Evolutionary conservation across 192 early-diverging fungal species (phyloP).

Genomic region (Chytriomyces sp.): DNA sequence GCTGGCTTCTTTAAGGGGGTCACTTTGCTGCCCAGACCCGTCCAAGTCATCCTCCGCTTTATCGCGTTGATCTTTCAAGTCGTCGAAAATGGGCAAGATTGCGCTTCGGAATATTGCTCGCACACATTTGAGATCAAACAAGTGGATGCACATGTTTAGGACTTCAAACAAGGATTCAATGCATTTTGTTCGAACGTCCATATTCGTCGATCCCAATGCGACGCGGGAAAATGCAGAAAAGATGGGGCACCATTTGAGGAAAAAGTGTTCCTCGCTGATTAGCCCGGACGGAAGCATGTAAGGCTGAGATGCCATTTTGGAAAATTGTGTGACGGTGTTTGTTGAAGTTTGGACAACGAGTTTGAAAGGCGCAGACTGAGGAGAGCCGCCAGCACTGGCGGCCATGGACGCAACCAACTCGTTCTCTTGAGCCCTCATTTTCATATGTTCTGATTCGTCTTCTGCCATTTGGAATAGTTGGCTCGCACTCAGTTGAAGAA

Average conservation of each 20-base stretch:
- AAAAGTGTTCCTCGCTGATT: slow-evolving; percentile 62
- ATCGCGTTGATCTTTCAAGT: slow-evolving; percentile 48
- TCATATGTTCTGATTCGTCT: slow-evolving; percentile 34
- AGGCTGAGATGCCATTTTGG: slow-evolving; percentile 39
- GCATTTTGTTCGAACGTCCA: slow-evolving; percentile 46
- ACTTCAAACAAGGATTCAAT: slow-evolving; percentile 61
- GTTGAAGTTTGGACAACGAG: slow-evolving; percentile 11
- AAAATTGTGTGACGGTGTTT: slow-evolving; percentile 1
- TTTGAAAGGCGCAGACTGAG: slow-evolving; percentile 2
- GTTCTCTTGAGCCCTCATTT: background rate
- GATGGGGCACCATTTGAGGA: slow-evolving; percentile 64
- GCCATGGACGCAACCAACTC: background rate
- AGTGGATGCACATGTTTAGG: slow-evolving; percentile 39
- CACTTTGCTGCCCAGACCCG: background rate
- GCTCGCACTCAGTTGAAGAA: slow-evolving; percentile 54
- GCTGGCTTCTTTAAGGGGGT: slow-evolving; percentile 44
- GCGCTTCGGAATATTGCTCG: slow-evolving; percentile 54
- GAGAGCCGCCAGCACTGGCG: background rate
- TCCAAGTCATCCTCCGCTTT: slow-evolving; percentile 6
- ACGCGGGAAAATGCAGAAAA: slow-evolving; percentile 60
- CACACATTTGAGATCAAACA: slow-evolving; percentile 58
- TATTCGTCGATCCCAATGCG: slow-evolving; percentile 50
- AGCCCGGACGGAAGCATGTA: slow-evolving; percentile 48
- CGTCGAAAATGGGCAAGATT: slow-evolving; percentile 61
- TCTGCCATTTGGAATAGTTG: slow-evolving; percentile 44